Evolutionary conservation across 1,139 yeast species (phyloP), one percentile per base, ranked within the genome.

Genomic region (Debaryomyces fabryi): DNA sequence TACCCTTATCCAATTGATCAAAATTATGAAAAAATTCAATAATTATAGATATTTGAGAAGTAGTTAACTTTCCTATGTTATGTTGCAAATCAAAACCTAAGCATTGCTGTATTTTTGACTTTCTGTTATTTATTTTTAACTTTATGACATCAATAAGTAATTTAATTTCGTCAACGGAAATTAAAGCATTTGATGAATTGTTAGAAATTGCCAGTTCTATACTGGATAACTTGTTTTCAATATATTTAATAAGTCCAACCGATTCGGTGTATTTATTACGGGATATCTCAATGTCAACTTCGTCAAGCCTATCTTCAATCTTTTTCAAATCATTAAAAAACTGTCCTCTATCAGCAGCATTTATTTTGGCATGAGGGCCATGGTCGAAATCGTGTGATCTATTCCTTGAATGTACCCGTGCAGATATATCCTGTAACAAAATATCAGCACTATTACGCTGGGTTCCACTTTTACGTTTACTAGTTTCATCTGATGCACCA

Each of bases 251-350:
- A 35, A 76, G 64, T 3, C 79, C 81, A 2, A 83, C 85, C 0
- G 88, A 83, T 44, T 74, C 81, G 21, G 69, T 67, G 58, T 77
- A 84, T 51, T 76, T 76, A 50, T 83, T 79, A 58, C 84, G 87
- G 6, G 89, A 85, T 29, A 86, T 76, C 49, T 76, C 75, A 24
- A 84, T 81, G 60, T 86, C 93, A 29, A 85, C 75, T 51, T 85
- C 89, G 52, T 85, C 88, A 27, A 86, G 72, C 44, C 76, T 70
- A 47, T 84, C 88, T 54, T 85, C 89, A 37, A 84, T 72, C 42
- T 76, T 72, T 46, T 82, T 79, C 48, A 83, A 71, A 21, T 73
- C 79, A 39, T 62, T 59, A 54, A 76, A 74, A 47, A 69, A 64
- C 50, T 71, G 67, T 42, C 66, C 61, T 52, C 62, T 69, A 29